Conservation (phyloP, 106 monocot genomes). For the Dioscorea dumetorum region DNA sequence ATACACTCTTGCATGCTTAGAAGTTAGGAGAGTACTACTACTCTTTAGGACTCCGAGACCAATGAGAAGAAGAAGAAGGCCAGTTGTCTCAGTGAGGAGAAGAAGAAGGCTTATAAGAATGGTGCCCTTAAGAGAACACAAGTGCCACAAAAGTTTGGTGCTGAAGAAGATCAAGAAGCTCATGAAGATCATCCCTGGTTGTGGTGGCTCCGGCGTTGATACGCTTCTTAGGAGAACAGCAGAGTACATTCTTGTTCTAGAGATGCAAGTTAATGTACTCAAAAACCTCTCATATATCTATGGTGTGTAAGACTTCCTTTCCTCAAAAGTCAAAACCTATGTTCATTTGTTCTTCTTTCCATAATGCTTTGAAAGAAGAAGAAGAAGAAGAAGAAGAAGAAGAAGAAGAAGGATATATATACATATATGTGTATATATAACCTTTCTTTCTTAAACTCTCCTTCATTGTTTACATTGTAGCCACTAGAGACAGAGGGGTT, state of each 20-base stretch:
- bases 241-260: constrained; percentile 37
- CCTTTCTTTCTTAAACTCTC: background rate
- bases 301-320: constrained; percentile 7
- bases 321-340: background rate
- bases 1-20: background rate
- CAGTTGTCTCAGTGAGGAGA: background rate
- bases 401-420: too few relatives aligned
- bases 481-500: too few relatives aligned
- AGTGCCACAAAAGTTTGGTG: constrained; percentile 3
- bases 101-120: constrained; percentile 1
- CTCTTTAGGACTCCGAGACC: background rate
- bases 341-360: too few relatives aligned
- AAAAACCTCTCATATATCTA: constrained; percentile 24
- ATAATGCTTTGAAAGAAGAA: too few relatives aligned
- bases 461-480: too few relatives aligned
- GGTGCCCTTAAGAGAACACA: constrained; percentile 4
- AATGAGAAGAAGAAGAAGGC: background rate
- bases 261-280: constrained; percentile 32
- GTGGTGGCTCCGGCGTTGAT: constrained; percentile 17
- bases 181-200: constrained; percentile 37
- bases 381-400: too few relatives aligned
- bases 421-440: too few relatives aligned
- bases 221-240: constrained; percentile 31
- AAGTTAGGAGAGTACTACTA: too few relatives aligned
- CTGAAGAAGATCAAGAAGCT: constrained; percentile 37